Base-by-base conservation (phyloP, 345 rosid genomes). In the Pelargonium nanum region DNA sequence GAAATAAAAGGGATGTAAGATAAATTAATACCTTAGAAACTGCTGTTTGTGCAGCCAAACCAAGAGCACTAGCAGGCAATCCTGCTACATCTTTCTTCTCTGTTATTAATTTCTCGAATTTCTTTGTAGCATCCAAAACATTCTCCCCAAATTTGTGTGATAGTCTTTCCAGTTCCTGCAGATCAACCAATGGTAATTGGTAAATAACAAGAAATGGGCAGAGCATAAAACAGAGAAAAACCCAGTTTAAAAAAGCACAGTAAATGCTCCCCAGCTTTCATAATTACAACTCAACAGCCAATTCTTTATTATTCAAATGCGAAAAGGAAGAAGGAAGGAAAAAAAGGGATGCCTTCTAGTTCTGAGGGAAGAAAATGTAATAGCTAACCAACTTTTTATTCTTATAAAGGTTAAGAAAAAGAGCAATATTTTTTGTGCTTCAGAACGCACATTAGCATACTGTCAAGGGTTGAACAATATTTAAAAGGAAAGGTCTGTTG, bases 91-190 rank as follows among this genome's bases (percentile, higher is more conserved):
- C 95, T 62, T 78, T 85, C 76, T 88, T 83, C 73, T 86, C 87
- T 1, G 83, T 83, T 53, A 92, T 80, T 59, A 86, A 65, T 72
- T 86, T 92, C 78, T 88, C 95, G 81, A 83, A 92, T 57, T 76
- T 83, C 78, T 88, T 92, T 68, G 96, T 92, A 64, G 96, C 85
- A 64, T 92, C 98, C 78, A 92, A 72, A 61, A 87, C 93, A 65
- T 92, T 92, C 75, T 89, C 96, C 48, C 56, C 78, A 64, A 92
- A 92, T 69, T 87, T 92, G 59, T 83, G 86, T 26, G 96, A 80
- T 51, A 89, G 75, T 63, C 79, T 85, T 63, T 85, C 82, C 62
- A 92, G 77, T 75, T 92, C 96, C 98, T 92, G 78, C 10, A 67
- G 54, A 66, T 65, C 24, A 63, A 56, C 19, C 23, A 28, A 57